Conservation (phyloP, 2,329 filamentous ascomycete species). For the Aureobasidium sp. region DNA sequence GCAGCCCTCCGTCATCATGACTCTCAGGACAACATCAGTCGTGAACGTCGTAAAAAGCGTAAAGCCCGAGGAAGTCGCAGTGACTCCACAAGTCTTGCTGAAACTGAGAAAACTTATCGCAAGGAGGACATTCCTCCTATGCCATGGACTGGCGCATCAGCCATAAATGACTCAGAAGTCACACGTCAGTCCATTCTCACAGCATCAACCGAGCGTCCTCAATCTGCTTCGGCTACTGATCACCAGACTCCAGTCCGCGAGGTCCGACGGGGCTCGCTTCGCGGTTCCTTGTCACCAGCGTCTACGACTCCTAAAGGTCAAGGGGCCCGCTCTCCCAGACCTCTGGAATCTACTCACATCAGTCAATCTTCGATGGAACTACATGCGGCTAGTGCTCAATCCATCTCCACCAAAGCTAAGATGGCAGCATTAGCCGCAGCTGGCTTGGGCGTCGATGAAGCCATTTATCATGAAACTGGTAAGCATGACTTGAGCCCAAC, state of each 20-base stretch:
- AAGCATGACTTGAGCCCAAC: constrained; percentile 67
- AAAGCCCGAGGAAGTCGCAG: constrained; percentile 46
- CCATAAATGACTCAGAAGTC: constrained; percentile 76
- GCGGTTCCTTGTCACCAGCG: constrained; percentile 49
- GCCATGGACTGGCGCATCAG: constrained; percentile 67
- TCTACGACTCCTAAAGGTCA: constrained; percentile 51
- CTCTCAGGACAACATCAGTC: constrained; percentile 50
- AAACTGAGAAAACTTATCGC: constrained; percentile 45
- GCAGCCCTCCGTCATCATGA: constrained; percentile 59
- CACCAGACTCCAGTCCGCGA: constrained; percentile 53
- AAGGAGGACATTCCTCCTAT: constrained; percentile 64
- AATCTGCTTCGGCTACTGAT: constrained; percentile 57
- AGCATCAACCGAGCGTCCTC: constrained; percentile 66
- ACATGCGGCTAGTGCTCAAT: constrained; percentile 33
- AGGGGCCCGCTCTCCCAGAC: constrained; percentile 45
- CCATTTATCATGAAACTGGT: constrained; percentile 3
- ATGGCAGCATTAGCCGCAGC: constrained; percentile 33
- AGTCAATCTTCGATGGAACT: constrained; percentile 48
- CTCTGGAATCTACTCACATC: constrained; percentile 61
- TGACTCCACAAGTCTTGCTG: constrained; percentile 42
- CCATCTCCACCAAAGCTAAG: constrained; percentile 35
- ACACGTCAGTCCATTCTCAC: constrained; percentile 84
- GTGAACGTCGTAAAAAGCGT: constrained; percentile 39
- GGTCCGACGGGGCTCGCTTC: constrained; percentile 52
- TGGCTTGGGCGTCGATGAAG: constrained; percentile 31